Conservation (phyloP, 495 filamentous ascomycete species). For the Penicillium maclennaniae region DNA sequence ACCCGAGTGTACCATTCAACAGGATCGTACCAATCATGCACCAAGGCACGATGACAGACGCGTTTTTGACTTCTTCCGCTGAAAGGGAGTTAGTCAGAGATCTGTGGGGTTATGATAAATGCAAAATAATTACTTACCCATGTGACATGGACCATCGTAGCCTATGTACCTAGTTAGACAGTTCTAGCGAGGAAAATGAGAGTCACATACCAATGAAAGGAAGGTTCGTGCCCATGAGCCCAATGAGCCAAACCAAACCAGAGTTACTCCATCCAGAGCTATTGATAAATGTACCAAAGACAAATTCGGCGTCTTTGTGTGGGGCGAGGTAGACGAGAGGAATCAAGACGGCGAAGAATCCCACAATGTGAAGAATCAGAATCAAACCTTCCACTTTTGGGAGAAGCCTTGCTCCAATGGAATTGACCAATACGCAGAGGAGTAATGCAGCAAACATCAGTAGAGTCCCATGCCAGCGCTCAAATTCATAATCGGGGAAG, state of each 20-base stretch:
- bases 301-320: constrained; percentile 34
- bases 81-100: background rate
- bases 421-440: constrained; percentile 33
- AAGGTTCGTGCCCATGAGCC: constrained; percentile 17
- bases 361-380: constrained; percentile 44
- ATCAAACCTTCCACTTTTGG: constrained; percentile 45
- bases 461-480: constrained; percentile 46
- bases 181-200: too few relatives aligned
- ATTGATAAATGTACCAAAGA: constrained; percentile 38
- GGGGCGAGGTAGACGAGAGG: constrained; percentile 38
- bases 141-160: too few relatives aligned
- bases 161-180: too few relatives aligned
- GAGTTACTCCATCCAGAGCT: constrained; percentile 33
- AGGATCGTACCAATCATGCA: constrained; percentile 8
- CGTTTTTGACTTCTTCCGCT: too few relatives aligned
- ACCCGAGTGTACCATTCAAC: background rate
- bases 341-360: constrained; percentile 43
- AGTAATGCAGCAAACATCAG: constrained; percentile 37
- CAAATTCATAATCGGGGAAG: constrained; percentile 32
- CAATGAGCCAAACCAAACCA: constrained; percentile 34
- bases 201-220: constrained; percentile 14
- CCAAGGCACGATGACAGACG: too few relatives aligned
- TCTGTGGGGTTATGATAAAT: too few relatives aligned
- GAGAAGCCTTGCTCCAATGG: constrained; percentile 33
- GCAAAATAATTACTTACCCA: too few relatives aligned